These are phyloP conservation scores for Plantago lanceolata DNA, from an alignment of 305 asterid species.

Conservation along the genomic window DNA sequence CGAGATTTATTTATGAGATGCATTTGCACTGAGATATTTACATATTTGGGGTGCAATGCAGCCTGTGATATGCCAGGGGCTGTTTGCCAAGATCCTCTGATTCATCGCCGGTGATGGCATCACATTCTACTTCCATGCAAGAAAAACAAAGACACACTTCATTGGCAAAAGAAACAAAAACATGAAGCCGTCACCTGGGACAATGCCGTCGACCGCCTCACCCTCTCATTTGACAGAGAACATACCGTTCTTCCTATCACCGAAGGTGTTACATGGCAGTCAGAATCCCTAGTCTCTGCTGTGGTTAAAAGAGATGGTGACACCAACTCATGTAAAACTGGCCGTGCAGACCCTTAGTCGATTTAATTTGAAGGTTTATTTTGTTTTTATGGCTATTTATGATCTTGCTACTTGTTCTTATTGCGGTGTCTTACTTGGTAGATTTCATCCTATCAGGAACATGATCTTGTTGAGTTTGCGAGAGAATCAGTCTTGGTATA, in stretches of 20 bases:
- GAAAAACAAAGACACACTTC: too few relatives aligned
- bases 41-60: conserved; percentile 28
- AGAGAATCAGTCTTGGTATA: too few relatives aligned
- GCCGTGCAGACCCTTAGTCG: too few relatives aligned
- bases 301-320: conserved; percentile 27
- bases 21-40: too few relatives aligned
- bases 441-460: too few relatives aligned
- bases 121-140: conserved; percentile 76
- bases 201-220: conserved; percentile 37
- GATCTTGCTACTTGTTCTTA: too few relatives aligned
- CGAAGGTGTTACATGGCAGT: conserved; percentile 31
- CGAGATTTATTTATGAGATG: too few relatives aligned
- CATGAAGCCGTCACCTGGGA: conserved; percentile 54
- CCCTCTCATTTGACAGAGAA: conserved; percentile 37
- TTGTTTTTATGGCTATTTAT: too few relatives aligned
- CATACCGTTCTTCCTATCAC: conserved; percentile 29
- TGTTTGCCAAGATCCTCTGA: conserved; percentile 65
- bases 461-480: too few relatives aligned
- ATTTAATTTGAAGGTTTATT: too few relatives aligned
- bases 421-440: too few relatives aligned
- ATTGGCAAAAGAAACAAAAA: conserved; percentile 46
- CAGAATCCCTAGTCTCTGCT: conserved; percentile 11
- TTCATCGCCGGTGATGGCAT: conserved; percentile 60
- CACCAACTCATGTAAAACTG: conserved; percentile 35
- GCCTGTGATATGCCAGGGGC: conserved; percentile 65